Conservation (phyloP, 2,329 filamentous ascomycete genomes). For the Xylariaceae sp. region DNA sequence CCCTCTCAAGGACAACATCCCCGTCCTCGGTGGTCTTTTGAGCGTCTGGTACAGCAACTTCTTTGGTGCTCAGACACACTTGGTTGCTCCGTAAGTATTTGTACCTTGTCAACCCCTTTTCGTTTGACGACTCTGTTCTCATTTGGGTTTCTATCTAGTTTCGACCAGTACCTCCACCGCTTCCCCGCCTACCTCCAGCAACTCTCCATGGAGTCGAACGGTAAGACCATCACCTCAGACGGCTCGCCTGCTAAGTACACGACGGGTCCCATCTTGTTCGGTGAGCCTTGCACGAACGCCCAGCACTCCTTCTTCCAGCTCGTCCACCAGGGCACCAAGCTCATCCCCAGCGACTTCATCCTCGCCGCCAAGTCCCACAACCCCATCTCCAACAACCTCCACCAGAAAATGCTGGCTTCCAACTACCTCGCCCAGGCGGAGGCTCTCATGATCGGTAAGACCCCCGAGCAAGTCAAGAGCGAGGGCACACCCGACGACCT, state of each 20-base stretch:
- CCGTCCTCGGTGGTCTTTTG: constrained; percentile 81
- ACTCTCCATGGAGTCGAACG: constrained; percentile 99
- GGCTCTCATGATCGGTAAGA: constrained; percentile 88
- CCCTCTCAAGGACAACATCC: constrained; percentile 91
- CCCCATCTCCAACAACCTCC: constrained; percentile 82
- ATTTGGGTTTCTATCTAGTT: constrained; percentile 44
- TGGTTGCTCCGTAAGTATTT: constrained; percentile 77
- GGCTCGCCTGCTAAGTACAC: constrained; percentile 93
- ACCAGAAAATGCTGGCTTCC: constrained; percentile 93
- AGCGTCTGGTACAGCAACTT: constrained; percentile 99
- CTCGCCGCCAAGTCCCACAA: constrained; percentile 95
- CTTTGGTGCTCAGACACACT: constrained; percentile 95
- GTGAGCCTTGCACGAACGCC: constrained; percentile 96
- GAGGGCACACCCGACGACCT: constrained; percentile 70
- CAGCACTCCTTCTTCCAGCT: constrained; percentile 99
- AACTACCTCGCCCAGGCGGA: constrained; percentile 90
- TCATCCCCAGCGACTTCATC: constrained; percentile 98
- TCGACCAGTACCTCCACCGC: constrained; percentile 98
- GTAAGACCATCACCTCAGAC: constrained; percentile 91
- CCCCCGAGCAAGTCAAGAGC: constrained; percentile 68
- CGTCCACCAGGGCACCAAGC: constrained; percentile 96
- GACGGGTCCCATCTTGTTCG: constrained; percentile 91
- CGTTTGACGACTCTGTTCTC: background rate
- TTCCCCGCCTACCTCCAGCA: constrained; percentile 99
- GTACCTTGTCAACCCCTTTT: background rate